Conservation (phyloP, 192 early-diverging fungal genomes). For the Pecoramyces ruminantium region DNA sequence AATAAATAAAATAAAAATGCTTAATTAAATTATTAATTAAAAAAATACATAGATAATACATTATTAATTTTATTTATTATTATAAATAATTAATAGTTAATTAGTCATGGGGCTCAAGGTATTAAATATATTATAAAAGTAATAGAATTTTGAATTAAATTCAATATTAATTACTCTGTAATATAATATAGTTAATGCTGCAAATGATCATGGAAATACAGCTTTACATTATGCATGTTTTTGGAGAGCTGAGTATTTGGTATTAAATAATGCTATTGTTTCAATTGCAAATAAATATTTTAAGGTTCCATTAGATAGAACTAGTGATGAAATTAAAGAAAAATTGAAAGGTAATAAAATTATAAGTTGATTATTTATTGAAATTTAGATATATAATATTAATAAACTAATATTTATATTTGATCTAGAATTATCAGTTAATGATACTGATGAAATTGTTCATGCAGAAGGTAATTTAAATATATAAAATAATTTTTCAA, state of each 20-base stretch:
- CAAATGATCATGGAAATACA: constrained; percentile 41
- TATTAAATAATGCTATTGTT: constrained; percentile 7
- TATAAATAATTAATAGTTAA: too few relatives aligned
- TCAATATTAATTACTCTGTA: too few relatives aligned
- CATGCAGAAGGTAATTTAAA: neutral
- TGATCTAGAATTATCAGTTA: neutral
- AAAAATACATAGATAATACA: too few relatives aligned
- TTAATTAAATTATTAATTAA: too few relatives aligned
- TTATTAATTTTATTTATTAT: too few relatives aligned
- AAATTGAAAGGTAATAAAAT: neutral
- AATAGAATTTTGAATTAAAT: neutral
- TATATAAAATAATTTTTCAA: too few relatives aligned
- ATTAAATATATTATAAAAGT: neutral
- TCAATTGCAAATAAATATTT: constrained; percentile 23
- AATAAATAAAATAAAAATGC: too few relatives aligned
- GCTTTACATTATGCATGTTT: constrained; percentile 38
- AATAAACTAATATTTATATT: too few relatives aligned
- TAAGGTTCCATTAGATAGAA: constrained; percentile 12
- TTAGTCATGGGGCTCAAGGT: neutral
- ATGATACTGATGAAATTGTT: neutral
- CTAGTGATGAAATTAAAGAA: constrained; percentile 11
- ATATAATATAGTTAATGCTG: constrained; percentile 17
- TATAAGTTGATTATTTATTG: too few relatives aligned
- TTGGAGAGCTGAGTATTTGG: constrained; percentile 10
- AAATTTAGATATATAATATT: too few relatives aligned